A percentile compares a stretch with the other conserved stretches of the same genome.
Conservation (phyloP, 192 early-diverging fungal species). For the Spizellomyces punctatus region DNA sequence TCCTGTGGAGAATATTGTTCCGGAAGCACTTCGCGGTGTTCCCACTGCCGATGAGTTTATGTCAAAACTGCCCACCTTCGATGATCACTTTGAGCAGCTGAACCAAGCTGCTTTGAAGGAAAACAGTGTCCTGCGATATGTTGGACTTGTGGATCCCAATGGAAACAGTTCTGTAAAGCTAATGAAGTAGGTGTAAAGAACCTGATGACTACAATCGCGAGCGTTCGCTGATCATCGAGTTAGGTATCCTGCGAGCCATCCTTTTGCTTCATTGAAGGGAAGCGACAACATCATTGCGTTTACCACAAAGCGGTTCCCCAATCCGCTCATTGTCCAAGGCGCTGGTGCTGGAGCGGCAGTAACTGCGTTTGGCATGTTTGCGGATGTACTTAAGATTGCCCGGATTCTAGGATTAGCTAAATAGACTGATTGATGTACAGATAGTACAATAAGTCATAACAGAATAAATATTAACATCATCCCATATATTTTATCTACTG, state of each 20-base stretch:
- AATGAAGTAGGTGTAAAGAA: constrained; percentile 49
- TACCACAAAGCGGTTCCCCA: constrained; percentile 92
- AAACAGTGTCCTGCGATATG: constrained; percentile 87
- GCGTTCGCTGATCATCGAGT: neutral
- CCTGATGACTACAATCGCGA: neutral
- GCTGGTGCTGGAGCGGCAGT: constrained; percentile 96
- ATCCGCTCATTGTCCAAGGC: constrained; percentile 92
- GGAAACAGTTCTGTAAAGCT: constrained; percentile 79
- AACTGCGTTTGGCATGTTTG: constrained; percentile 97
- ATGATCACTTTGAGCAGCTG: constrained; percentile 80
- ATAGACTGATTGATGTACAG: no score
- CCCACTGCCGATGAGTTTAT: constrained; percentile 83
- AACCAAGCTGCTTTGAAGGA: constrained; percentile 75
- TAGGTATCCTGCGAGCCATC: constrained; percentile 83
- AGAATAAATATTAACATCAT: no score
- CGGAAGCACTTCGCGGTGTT: constrained; percentile 74
- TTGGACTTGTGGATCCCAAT: constrained; percentile 82
- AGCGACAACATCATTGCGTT: constrained; percentile 99
- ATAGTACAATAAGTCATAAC: no score
- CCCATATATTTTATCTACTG: no score
- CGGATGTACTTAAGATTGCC: constrained; percentile 86
- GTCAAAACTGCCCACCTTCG: constrained; percentile 77
- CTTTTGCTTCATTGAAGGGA: constrained; percentile 94
- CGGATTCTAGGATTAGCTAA: neutral
- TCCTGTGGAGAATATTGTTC: constrained; percentile 95